A percentile compares a stretch with the other conserved stretches of the same genome.
phyloP scores from a whole-genome alignment of 225 moss, liverwort and hornwort genomes.

The Polytrichum formosum region DNA sequence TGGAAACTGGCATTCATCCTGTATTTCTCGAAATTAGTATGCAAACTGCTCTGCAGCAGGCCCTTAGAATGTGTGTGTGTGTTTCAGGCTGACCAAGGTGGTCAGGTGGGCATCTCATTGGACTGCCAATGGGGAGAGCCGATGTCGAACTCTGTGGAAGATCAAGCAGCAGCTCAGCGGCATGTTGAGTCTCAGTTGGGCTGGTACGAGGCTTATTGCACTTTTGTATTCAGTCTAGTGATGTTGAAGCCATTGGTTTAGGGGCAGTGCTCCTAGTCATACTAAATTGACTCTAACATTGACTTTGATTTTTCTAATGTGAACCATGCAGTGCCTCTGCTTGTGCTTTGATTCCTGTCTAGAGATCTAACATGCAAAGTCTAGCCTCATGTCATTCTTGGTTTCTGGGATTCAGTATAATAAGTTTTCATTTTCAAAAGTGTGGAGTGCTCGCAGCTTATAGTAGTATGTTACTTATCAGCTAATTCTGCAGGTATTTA shows the following conservation, averaged over 20 bases:
- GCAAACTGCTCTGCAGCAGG: background rate
- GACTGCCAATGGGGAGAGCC: slow-evolving; percentile 88
- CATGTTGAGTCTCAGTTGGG: slow-evolving; percentile 62
- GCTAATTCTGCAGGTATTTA: slow-evolving; percentile 35
- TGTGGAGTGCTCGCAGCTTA: background rate
- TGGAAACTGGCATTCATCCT: background rate
- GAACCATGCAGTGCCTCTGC: too few relatives aligned
- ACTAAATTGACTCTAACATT: too few relatives aligned
- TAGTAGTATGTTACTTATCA: background rate
- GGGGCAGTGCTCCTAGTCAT: too few relatives aligned
- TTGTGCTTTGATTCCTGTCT: too few relatives aligned
- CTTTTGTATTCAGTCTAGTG: background rate
- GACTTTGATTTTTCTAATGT: background rate
- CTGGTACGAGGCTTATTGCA: slow-evolving; percentile 46
- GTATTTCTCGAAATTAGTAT: background rate
- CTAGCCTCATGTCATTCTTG: too few relatives aligned
- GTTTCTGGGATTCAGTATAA: background rate
- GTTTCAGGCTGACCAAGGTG: slow-evolving; percentile 63
- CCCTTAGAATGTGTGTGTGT: background rate
- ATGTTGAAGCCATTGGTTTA: too few relatives aligned
- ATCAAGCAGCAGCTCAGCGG: slow-evolving; percentile 62
- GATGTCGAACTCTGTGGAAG: slow-evolving; percentile 55
- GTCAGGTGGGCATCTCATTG: slow-evolving; percentile 65
- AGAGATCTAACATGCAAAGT: too few relatives aligned
- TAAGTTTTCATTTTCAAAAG: background rate